Evolutionary conservation across 164 flowering plant species (phyloP).

Genomic region (Vitis cinerea): DNA sequence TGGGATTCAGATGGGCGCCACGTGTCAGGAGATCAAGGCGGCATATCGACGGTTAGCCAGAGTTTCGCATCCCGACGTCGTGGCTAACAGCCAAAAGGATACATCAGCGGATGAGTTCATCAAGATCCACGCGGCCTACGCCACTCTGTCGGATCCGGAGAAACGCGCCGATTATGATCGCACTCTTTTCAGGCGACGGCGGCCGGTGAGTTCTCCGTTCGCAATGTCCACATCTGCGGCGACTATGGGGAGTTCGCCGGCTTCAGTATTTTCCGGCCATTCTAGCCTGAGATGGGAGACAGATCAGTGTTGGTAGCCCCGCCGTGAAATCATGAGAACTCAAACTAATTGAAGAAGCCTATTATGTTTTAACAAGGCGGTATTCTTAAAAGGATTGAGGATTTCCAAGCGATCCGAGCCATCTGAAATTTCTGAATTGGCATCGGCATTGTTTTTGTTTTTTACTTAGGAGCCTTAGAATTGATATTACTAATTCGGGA

Average conservation of each 20-base stretch:
- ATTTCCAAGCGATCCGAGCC: too few relatives aligned
- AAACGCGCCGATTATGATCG: conserved; percentile 40
- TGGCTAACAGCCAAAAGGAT: conserved; percentile 7
- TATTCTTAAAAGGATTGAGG: too few relatives aligned
- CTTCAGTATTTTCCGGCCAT: neutral
- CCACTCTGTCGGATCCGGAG: conserved; percentile 37
- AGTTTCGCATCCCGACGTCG: conserved; percentile 66
- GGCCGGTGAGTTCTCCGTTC: conserved; percentile 3
- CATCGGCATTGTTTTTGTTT: too few relatives aligned
- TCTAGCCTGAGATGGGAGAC: conserved; percentile 28
- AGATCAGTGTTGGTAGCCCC: conserved; percentile 36
- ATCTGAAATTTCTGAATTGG: too few relatives aligned
- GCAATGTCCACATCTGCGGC: conserved; percentile 3
- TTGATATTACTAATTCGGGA: too few relatives aligned
- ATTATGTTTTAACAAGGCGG: too few relatives aligned
- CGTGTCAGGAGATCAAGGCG: conserved; percentile 59
- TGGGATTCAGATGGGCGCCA: conserved; percentile 53
- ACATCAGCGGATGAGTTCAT: conserved; percentile 24
- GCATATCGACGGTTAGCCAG: conserved; percentile 68
- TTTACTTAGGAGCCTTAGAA: too few relatives aligned
- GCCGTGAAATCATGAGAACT: too few relatives aligned
- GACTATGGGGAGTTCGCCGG: neutral
- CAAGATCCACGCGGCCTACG: conserved; percentile 34
- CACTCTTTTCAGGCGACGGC: conserved; percentile 1
- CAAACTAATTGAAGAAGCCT: too few relatives aligned